Evolutionary conservation across 1,284 basidiomycete genomes (phyloP).

Genomic region (Marasmius oreades): DNA sequence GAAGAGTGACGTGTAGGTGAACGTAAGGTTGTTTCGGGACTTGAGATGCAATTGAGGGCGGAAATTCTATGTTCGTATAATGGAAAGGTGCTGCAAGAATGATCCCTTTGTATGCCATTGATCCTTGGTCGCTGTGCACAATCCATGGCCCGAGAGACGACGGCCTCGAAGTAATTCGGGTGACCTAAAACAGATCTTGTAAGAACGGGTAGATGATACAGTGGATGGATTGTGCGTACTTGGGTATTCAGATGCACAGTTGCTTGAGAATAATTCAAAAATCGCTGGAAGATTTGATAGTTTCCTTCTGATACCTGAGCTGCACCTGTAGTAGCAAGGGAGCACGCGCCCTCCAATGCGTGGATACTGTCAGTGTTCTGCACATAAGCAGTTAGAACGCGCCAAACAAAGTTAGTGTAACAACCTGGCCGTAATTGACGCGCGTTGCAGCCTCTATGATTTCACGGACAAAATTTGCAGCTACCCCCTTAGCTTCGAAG

Average conservation of each 20-base stretch:
- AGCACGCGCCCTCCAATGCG: slow-evolving; percentile 72
- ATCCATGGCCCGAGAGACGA: slow-evolving; percentile 41
- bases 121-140: slow-evolving; percentile 41
- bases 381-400: not conserved
- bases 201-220: not conserved
- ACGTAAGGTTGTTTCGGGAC: slow-evolving; percentile 76
- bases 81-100: slow-evolving; percentile 80
- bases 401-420: slow-evolving; percentile 3
- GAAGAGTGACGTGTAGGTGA: slow-evolving; percentile 84
- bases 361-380: slow-evolving; percentile 77
- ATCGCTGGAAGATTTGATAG: slow-evolving; percentile 81
- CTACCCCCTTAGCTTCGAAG: slow-evolving; percentile 54
- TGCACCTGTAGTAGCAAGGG: slow-evolving; percentile 74
- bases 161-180: slow-evolving; percentile 40
- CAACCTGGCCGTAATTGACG: slow-evolving; percentile 87
- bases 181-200: slow-evolving; percentile 38
- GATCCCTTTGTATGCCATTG: slow-evolving; percentile 56
- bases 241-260: slow-evolving; percentile 65
- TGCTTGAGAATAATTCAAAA: slow-evolving; percentile 70
- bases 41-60: slow-evolving; percentile 39
- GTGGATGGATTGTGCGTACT: slow-evolving; percentile 35
- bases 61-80: slow-evolving; percentile 52
- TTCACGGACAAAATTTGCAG: slow-evolving; percentile 66
- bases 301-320: slow-evolving; percentile 78
- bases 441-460: slow-evolving; percentile 81